Base-by-base conservation (phyloP, 2,329 filamentous ascomycete species). In the Pseudophaeomoniella oleicola region DNA sequence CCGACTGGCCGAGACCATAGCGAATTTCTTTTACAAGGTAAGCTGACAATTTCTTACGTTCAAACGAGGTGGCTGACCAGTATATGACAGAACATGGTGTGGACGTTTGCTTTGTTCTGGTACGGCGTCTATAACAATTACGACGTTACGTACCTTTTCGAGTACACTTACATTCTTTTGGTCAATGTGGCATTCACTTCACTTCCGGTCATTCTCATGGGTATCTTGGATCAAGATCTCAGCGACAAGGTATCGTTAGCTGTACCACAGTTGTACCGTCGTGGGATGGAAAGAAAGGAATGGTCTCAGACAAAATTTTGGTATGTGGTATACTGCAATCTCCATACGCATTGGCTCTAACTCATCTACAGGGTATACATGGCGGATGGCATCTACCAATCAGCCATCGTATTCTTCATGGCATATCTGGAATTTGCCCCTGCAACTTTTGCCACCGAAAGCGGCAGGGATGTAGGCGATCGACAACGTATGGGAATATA, bases 21-120 rank as follows among this genome's bases (percentile, higher is more conserved):
- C 86, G 57, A 98, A 98, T 58, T 98, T 98, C 70, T 98, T 98
- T 68, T 98, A 96, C 75, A 98, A 98, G 65, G 73, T 75, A 55
- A 51, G 62, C 44, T 19, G 12, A 31, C 19, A 12, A 19, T 37
- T 17, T 17, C 40, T 22, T 16, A 36, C 11, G 18, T 16, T 30
- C 13, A 34, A 22, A 12, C 9, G 29, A 31, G 13, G 16, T 36
- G 6, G 22, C 19, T 30, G 13, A n/a, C 3, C n/a, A n/a, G n/a
- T n/a, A n/a, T n/a, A n/a, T n/a, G 33, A 14, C 46, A 78, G 80
- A 98, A 96, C 65, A 81, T 98, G 60, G 81, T 96, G 36, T 98
- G 90, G 90, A 90, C 85, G 1, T 88, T 94, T 53, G 74, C 81
- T 31, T 81, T 98, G 40, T 94, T 96, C 70, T 96, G 88, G 88